phyloP scores from a whole-genome alignment of 305 asterid species.

The Galium porrigens region DNA sequence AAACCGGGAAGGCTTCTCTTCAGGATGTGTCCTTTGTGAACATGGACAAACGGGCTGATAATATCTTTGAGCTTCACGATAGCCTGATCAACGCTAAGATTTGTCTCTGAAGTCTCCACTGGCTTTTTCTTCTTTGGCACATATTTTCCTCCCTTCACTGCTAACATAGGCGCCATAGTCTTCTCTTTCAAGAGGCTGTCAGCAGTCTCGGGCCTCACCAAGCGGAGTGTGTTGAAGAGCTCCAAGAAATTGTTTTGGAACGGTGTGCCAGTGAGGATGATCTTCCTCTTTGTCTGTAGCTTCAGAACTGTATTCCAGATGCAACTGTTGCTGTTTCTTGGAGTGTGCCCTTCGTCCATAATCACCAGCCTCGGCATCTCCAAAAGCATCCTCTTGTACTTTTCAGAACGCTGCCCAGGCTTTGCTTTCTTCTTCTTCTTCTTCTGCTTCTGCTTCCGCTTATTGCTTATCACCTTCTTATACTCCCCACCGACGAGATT shows the following conservation, averaged over 20 bases:
- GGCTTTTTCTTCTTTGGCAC: conserved; percentile 2
- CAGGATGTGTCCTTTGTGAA: conserved; percentile 47
- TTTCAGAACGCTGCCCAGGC: conserved; percentile 1
- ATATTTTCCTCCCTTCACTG: conserved; percentile 8
- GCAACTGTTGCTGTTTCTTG: conserved; percentile 39
- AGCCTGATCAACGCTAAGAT: conserved; percentile 13
- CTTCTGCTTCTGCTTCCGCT: neutral
- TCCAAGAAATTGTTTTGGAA: conserved; percentile 59
- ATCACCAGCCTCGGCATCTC: conserved; percentile 40
- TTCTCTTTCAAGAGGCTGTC: conserved; percentile 22
- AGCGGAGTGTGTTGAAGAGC: conserved; percentile 50
- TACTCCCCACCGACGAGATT: conserved; percentile 24
- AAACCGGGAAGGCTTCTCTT: conserved; percentile 47
- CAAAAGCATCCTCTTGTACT: conserved; percentile 29
- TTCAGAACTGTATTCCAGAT: conserved; percentile 40
- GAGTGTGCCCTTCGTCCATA: conserved; percentile 68
- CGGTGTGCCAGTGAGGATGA: conserved; percentile 69
- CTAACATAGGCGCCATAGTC: conserved; percentile 18
- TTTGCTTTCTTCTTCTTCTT: neutral
- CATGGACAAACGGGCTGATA: conserved; percentile 49
- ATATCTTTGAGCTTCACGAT: conserved; percentile 31
- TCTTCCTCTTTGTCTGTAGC: conserved; percentile 32
- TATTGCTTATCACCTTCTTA: neutral
- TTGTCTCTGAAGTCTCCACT: conserved; percentile 14
- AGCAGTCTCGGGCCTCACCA: conserved; percentile 51